Evolutionary conservation across 2,329 filamentous ascomycete genomes (phyloP), one percentile per base, ranked within the genome.

Genomic region (Colletotrichum tamarilloi): DNA sequence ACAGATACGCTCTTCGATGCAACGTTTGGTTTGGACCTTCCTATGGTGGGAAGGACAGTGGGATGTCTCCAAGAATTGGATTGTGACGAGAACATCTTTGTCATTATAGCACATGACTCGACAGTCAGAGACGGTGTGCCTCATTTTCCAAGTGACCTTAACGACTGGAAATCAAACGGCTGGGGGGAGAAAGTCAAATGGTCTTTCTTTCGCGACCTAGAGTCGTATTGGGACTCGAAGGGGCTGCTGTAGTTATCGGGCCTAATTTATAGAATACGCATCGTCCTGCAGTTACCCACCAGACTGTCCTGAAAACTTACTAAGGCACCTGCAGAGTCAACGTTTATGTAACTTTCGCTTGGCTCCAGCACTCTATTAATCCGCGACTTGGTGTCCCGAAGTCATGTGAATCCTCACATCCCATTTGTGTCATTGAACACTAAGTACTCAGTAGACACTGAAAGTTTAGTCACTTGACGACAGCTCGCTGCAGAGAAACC

Each of bases 21-120:
- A 9, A 78, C 76, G 3, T 79, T 75, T 63, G 77, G 77, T 2
- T 63, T 75, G 8, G 75, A 78, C 28, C 67, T 78, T 26, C 76
- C 76, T 4, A 63, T 77, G 28, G 76, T 76, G 12, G 68, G 68
- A n/a, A 64, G 66, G 35, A 77, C 76, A 7, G 52, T 75, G 4
- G 62, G 65, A n/a, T 68, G 68, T 68, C 30, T 78, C 12, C 65
- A 76, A 42, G 67, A 76, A 30, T 53, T 77, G 4, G 78, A 81
- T 68, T 76, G 75, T 9, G 30, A 74, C 7, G 76, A 77, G 1
- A 73, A 79, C 16, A 62, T 80, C 1, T 76, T 79, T 26, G 74
- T 78, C 3, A 62, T 78, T 16, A 69, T 77, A 3, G 78, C 78
- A 22, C 78, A 81, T 53, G 78, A 81, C 28, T 42, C 62, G 2